A percentile compares a stretch with the other conserved stretches of the same genome.
Conservation (phyloP, 495 filamentous ascomycete genomes). For the Penicillium paxilli region DNA sequence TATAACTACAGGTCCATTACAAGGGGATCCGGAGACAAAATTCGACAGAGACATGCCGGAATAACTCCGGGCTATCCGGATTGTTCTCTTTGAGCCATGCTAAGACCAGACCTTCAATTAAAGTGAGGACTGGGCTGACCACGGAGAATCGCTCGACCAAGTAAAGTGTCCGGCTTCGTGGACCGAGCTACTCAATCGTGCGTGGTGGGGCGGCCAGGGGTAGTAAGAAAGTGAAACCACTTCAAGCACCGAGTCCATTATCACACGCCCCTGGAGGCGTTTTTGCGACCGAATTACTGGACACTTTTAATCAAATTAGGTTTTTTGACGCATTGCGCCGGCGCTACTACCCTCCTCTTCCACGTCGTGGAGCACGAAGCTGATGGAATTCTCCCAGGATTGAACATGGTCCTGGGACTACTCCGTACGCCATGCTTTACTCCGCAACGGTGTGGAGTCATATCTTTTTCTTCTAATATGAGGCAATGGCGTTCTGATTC, state of each 20-base stretch:
- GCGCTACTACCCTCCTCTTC: background rate
- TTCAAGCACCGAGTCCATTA: slow-evolving; percentile 16
- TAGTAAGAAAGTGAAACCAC: slow-evolving; percentile 18
- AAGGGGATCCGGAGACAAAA: background rate
- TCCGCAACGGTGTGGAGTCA: background rate
- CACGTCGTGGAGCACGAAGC: background rate
- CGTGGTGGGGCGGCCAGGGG: slow-evolving; percentile 16
- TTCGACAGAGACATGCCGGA: background rate
- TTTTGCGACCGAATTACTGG: background rate
- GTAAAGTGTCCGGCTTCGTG: slow-evolving; percentile 8
- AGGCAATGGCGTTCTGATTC: background rate
- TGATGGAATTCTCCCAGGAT: background rate
- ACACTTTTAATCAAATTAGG: slow-evolving; percentile 13
- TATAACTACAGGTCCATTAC: background rate
- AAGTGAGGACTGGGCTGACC: slow-evolving; percentile 8
- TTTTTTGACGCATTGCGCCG: slow-evolving; percentile 5
- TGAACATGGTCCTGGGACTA: too few relatives aligned
- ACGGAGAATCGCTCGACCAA: slow-evolving; percentile 12
- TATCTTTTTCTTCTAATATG: background rate
- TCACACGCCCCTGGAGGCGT: slow-evolving; percentile 6
- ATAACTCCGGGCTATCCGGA: background rate
- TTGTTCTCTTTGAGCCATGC: background rate
- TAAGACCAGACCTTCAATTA: slow-evolving; percentile 1
- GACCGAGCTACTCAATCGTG: slow-evolving; percentile 8
- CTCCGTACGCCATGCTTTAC: too few relatives aligned